Base-by-base conservation (phyloP, 169 alveolate species). In the Plasmodium sp. region DNA sequence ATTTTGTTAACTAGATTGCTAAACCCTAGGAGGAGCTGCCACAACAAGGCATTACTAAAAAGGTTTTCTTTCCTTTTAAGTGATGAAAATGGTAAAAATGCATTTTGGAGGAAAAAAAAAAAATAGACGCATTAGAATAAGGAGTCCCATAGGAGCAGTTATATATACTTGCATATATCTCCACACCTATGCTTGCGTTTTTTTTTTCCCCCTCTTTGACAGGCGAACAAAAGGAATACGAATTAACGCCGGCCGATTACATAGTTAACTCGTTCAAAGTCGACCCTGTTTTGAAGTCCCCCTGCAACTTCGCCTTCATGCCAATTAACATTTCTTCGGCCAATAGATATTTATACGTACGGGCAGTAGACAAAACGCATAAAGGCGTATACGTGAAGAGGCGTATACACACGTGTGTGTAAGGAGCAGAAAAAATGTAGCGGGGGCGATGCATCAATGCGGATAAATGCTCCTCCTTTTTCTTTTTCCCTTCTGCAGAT, bases 271-370 rank as follows among this genome's bases (percentile, higher is more conserved):
- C 94, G 18, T 90, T 90, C 51, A 41, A 31, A 41, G 45, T 58
- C 51, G 94, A 90, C 81, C 94, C 94, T 62, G 41, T 80, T 90
- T 90, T 90, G 71, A 90, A 71, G 82, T 9, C 83, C 18, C 94
- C 94, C 34, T 90, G 94, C 85, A 90, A 90, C 74, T 90, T 90
- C 54, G 94, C 94, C 6, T 90, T 90, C 72, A 90, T 90, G 84
- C 94, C 94, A 90, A 90, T 90, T 80, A 90, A 90, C 39, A 90
- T 90, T 62, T 80, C 94, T 27, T 90, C 94, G 36, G 33, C 82
- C 39, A 90, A 43, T 90, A 85, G 94, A 90, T 90, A 90, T 90
- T 81, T 90, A 90, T 90, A 90, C 41, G 94, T 90, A 90, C 1
- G 27, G 41, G 34, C 58, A 34, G 45, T 75, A 75, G 36, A 36